Base-by-base conservation (phyloP, 2,329 filamentous ascomycete species). In the Phaeosphaeria sp. region DNA sequence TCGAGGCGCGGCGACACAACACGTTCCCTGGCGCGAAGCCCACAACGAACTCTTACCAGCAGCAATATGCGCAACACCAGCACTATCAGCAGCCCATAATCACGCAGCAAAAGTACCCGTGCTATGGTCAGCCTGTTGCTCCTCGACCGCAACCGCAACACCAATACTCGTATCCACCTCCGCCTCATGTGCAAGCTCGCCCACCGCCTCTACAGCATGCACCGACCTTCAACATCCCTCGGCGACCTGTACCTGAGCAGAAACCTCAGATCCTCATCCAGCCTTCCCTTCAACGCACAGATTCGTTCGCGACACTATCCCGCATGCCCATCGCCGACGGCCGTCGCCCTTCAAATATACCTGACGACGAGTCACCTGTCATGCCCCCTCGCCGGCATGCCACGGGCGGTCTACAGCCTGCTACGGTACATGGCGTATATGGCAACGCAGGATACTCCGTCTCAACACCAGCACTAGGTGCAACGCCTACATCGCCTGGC, bases 301-400 rank as follows among this genome's bases (percentile, higher is more conserved):
- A 75, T 33, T 74, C 72, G 6, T 73, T 72, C 46, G 70, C 73
- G 9, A 76, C 70, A 2, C 52, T 76, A 20, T 74, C 72, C 11
- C 64, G 67, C 44, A 76, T 76, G 71, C 73, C 73, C 15, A 67
- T 76, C 25, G 73, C 74, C 8, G 69, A 76, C 49, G 74, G 74
- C 7, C 67, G 56, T 20, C 62, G 66, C 27, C 71, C 71, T 8
- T 59, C 60, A 20, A 59, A 69, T 36, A 18, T 59, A 1, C 6
- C 51, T 9, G 54, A 60, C 9, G 49, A 65, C 6, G n/a, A 42
- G 18, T 46, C 51, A 8, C 59, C 61, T 11, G 42, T 24, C 5
- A 33, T 64, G 7, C 60, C 67, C n/a, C 57, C 68, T 21, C 65
- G 57, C 43, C 50, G 13, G 24, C 56, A 59, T 13, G 53, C 49